Evolutionary conservation across 768 basidiomycete species (phyloP).

Genomic region (Lactifluus piperatus): DNA sequence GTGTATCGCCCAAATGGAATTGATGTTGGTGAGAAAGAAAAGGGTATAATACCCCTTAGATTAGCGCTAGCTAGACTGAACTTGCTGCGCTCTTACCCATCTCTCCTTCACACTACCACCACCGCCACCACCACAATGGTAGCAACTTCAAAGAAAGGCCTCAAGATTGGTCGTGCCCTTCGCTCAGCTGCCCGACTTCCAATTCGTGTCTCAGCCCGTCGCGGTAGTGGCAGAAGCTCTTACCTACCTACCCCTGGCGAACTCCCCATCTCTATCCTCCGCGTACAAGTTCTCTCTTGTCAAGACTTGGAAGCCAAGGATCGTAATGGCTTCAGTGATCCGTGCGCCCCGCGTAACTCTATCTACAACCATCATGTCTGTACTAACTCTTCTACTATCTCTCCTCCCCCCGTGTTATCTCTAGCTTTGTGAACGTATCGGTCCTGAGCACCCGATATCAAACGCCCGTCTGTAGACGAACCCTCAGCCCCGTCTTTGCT

Average conservation of each 20-base stretch:
- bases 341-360: conserved; percentile 39
- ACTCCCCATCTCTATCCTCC: conserved; percentile 52
- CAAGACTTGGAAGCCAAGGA: conserved; percentile 54
- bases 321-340: conserved; percentile 64
- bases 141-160: conserved; percentile 29
- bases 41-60: too few species aligned
- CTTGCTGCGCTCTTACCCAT: too few species aligned
- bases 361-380: not conserved
- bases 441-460: conserved; percentile 49
- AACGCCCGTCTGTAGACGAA: conserved; percentile 71
- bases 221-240: conserved; percentile 30
- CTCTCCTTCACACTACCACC: not conserved
- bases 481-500: conserved; percentile 54
- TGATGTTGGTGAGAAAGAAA: too few species aligned
- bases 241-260: conserved; percentile 50
- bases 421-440: conserved; percentile 63
- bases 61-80: too few species aligned
- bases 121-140: not conserved
- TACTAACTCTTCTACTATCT: too few species aligned
- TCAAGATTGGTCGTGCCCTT: conserved; percentile 52
- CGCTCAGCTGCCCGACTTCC: conserved; percentile 51
- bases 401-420: conserved; percentile 2
- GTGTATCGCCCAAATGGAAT: too few species aligned
- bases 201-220: conserved; percentile 35
- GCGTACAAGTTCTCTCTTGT: conserved; percentile 62